Percentiles rank a stretch among this genome's conserved stretches.
Evolutionary conservation across 768 basidiomycete species (phyloP).

Genomic region (Lentinula raphanica): DNA sequence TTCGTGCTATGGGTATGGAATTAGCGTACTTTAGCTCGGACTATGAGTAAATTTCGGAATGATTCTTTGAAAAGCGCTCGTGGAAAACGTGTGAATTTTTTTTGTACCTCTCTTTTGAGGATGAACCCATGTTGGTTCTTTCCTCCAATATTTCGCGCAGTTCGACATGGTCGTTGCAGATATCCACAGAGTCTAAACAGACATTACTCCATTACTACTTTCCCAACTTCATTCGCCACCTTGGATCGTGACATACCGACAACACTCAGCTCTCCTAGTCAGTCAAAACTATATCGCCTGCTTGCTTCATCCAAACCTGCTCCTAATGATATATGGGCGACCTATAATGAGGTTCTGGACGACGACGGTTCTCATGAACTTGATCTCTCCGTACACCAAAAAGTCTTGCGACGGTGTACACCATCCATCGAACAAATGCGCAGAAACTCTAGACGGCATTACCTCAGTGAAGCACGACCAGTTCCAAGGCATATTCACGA

Average conservation of each 20-base stretch:
- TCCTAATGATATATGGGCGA: slow-evolving; percentile 56
- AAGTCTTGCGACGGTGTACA: slow-evolving; percentile 64
- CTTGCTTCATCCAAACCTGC: slow-evolving; percentile 14
- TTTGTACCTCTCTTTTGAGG: neutral
- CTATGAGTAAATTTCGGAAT: neutral
- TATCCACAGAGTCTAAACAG: neutral
- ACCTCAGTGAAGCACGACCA: slow-evolving; percentile 32
- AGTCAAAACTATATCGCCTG: neutral
- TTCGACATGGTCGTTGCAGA: neutral
- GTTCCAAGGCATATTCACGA: slow-evolving; percentile 53
- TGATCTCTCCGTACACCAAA: slow-evolving; percentile 63
- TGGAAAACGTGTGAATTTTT: neutral
- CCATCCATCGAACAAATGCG: slow-evolving; percentile 43
- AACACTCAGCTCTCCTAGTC: neutral
- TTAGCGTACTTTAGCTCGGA: slow-evolving; percentile 83
- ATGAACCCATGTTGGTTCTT: slow-evolving; percentile 2
- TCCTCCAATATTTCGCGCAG: slow-evolving; percentile 3
- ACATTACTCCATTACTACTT: neutral
- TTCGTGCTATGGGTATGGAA: slow-evolving; percentile 87
- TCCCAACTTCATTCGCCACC: neutral
- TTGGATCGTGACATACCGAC: neutral
- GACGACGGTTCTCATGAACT: slow-evolving; percentile 42
- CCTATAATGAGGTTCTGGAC: slow-evolving; percentile 55
- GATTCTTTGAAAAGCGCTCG: neutral
- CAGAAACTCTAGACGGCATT: slow-evolving; percentile 32